Percentiles rank a stretch among this genome's conserved stretches.
Conservation (phyloP, 73 alveolate genomes). For the Tetrahymena borealis region DNA sequence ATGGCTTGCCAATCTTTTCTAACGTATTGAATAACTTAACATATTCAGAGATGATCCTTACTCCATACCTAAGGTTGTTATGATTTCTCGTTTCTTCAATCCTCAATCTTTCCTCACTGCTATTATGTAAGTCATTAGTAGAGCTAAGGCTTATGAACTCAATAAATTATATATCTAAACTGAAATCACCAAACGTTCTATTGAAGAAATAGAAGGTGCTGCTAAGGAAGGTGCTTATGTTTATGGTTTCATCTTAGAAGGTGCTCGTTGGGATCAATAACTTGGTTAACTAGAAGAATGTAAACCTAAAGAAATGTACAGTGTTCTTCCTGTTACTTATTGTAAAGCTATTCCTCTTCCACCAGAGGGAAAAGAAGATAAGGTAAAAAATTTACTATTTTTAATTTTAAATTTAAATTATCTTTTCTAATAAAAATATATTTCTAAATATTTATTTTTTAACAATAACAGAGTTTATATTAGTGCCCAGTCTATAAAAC, state of each 20-base stretch:
- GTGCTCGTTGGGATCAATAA: constrained; percentile 98
- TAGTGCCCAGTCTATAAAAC: constrained; percentile 97
- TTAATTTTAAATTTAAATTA: no score
- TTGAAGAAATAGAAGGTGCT: constrained; percentile 80
- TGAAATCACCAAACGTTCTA: constrained; percentile 94
- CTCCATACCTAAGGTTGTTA: constrained; percentile 84
- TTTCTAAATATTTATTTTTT: constrained; percentile 22
- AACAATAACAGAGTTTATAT: constrained; percentile 80
- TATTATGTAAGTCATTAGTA: constrained; percentile 94
- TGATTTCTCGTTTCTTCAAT: constrained; percentile 95
- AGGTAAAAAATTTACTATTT: not conserved
- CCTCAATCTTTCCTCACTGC: constrained; percentile 99
- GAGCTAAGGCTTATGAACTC: constrained; percentile 89
- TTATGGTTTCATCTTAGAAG: constrained; percentile 93
- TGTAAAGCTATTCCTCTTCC: constrained; percentile 90
- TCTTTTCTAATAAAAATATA: not conserved
- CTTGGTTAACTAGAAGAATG: constrained; percentile 94
- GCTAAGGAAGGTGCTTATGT: constrained; percentile 96
- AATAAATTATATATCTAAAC: constrained; percentile 95
- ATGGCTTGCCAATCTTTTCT: constrained; percentile 91
- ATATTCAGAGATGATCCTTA: constrained; percentile 92
- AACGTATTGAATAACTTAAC: constrained; percentile 90
- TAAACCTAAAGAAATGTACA: constrained; percentile 96
- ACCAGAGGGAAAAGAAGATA: constrained; percentile 71
- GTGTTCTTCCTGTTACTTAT: constrained; percentile 97